Percentiles rank a stretch among this genome's conserved stretches.
These are phyloP conservation scores for Cladosporium austrohemisphaericum DNA, from an alignment of 2,329 filamentous ascomycete species.

Conservation along the genomic window DNA sequence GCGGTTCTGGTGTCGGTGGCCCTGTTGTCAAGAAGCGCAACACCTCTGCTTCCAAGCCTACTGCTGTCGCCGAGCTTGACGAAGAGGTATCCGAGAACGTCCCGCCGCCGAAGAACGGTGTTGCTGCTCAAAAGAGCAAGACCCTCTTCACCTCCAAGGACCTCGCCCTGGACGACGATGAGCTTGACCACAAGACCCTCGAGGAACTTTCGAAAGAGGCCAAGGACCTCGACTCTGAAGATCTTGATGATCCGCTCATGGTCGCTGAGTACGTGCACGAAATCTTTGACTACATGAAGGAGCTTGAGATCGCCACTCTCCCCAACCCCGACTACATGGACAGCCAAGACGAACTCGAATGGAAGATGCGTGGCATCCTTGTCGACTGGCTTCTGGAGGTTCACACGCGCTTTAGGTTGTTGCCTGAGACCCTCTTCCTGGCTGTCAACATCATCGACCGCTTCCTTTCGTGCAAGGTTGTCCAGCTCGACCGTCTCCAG, in stretches of 20 bases:
- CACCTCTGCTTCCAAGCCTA: conserved; percentile 50
- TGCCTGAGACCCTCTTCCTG: conserved; percentile 94
- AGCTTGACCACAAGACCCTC: conserved; percentile 34
- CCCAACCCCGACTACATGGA: conserved; percentile 95
- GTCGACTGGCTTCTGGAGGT: conserved; percentile 99
- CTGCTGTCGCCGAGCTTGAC: conserved; percentile 38
- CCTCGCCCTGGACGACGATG: conserved; percentile 31
- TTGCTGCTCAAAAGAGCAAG: conserved; percentile 47
- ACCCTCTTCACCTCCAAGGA: conserved; percentile 30
- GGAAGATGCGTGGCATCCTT: conserved; percentile 97
- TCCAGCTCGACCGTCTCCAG: conserved; percentile 92
- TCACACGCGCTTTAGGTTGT: conserved; percentile 90
- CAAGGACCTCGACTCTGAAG: conserved; percentile 75
- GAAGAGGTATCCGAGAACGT: conserved; percentile 58
- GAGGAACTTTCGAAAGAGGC: conserved; percentile 42
- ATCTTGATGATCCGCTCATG: conserved; percentile 92
- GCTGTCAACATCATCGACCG: conserved; percentile 98
- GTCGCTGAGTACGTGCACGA: conserved; percentile 95
- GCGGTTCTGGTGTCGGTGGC: conserved; percentile 65
- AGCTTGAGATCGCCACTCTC: conserved; percentile 74
- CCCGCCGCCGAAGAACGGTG: conserved; percentile 58
- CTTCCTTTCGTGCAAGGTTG: conserved; percentile 91
- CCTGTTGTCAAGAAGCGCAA: conserved; percentile 66
- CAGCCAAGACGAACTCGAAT: conserved; percentile 90
- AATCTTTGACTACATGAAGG: conserved; percentile 92